Conservation (phyloP, 139 green algal species). For the Chlamydomonas eustigma region DNA sequence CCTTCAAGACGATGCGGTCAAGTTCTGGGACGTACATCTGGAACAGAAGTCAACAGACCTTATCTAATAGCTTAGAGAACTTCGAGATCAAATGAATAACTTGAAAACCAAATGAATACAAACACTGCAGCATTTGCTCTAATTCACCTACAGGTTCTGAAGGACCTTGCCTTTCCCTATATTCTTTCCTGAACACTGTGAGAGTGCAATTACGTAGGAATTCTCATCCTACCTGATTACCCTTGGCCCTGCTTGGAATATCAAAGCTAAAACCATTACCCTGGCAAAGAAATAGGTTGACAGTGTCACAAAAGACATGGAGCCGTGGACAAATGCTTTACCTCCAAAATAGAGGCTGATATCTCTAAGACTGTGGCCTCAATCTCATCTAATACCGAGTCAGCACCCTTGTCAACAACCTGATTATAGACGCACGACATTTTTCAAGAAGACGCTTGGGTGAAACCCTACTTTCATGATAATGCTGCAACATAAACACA, state of each 20-base stretch:
- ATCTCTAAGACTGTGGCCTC: slow-evolving; percentile 63
- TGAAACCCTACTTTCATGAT: too few relatives aligned
- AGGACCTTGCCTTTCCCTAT: too few relatives aligned
- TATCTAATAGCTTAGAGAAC: neutral
- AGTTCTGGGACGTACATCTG: slow-evolving; percentile 69
- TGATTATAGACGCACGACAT: slow-evolving; percentile 41
- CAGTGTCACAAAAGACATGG: neutral
- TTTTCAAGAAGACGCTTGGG: too few relatives aligned
- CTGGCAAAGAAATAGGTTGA: too few relatives aligned
- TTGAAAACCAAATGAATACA: neutral
- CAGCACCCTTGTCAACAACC: slow-evolving; percentile 79
- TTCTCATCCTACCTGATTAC: slow-evolving; percentile 63
- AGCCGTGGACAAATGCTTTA: neutral
- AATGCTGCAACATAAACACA: too few relatives aligned
- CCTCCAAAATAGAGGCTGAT: slow-evolving; percentile 12
- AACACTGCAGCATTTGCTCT: neutral
- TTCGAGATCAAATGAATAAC: neutral
- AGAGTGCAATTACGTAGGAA: too few relatives aligned
- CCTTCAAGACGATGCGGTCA: slow-evolving; percentile 90
- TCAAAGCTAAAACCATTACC: slow-evolving; percentile 73
- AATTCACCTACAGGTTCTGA: too few relatives aligned
- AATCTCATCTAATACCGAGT: slow-evolving; percentile 75
- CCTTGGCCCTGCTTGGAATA: slow-evolving; percentile 73
- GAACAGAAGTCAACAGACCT: neutral
- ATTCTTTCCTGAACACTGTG: too few relatives aligned